Evolutionary conservation across 257 asterid genomes (phyloP).

Genomic region (Plantago ovata): DNA sequence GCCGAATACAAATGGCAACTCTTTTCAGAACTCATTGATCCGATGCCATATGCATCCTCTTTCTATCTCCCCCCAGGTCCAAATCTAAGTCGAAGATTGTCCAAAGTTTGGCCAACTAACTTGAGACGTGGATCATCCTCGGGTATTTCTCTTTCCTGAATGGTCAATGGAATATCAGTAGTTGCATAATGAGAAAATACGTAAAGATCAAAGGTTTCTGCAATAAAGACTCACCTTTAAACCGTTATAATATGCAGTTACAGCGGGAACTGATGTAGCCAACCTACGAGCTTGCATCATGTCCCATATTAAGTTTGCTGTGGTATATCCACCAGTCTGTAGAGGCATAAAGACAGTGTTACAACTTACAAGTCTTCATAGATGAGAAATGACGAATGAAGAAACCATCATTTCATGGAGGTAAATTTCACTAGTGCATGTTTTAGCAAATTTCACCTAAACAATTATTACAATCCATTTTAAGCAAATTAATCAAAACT

Average conservation of each 20-base stretch:
- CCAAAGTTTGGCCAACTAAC: conserved; percentile 40
- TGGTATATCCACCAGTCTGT: conserved; percentile 76
- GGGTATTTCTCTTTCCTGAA: conserved; percentile 82
- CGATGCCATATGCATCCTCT: background rate
- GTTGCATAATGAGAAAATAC: background rate
- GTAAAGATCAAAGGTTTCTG: background rate
- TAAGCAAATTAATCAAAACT: too few species aligned
- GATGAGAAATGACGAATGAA: background rate
- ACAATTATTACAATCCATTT: too few species aligned
- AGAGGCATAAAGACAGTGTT: conserved; percentile 18
- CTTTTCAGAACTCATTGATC: too few species aligned
- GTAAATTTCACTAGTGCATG: too few species aligned
- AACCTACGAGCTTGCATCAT: conserved; percentile 62
- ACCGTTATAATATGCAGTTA: conserved; percentile 71
- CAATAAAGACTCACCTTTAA: conserved; percentile 54
- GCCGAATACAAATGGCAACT: too few species aligned
- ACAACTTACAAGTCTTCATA: background rate
- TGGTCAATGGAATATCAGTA: background rate
- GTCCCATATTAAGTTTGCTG: conserved; percentile 92
- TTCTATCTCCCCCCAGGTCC: conserved; percentile 44
- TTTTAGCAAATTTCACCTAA: too few species aligned
- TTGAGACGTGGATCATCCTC: conserved; percentile 78
- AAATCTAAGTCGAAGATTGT: conserved; percentile 33
- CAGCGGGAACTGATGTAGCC: conserved; percentile 47
- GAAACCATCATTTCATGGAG: background rate